These are phyloP conservation scores for Trichoderma sp. DNA, from an alignment of 2,329 filamentous ascomycete genomes.

Conservation along the genomic window DNA sequence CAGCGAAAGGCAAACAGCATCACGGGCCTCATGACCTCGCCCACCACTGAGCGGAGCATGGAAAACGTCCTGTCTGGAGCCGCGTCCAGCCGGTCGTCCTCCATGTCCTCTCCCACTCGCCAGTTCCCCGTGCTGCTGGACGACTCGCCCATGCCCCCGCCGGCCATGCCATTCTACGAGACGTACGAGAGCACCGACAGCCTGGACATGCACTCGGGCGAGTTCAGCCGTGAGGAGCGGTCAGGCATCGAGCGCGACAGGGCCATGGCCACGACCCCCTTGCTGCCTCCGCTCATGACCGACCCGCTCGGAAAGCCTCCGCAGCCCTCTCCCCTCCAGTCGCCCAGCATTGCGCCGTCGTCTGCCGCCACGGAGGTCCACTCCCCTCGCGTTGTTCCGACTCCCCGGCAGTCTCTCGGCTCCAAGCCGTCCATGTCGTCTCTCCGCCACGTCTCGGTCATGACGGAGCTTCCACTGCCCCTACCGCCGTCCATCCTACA, in stretches of 20 bases:
- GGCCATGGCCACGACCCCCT: slow-evolving; percentile 70
- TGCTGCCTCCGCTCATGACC: slow-evolving; percentile 78
- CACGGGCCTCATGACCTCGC: slow-evolving; percentile 43
- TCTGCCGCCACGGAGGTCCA: slow-evolving; percentile 39
- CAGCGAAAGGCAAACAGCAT: slow-evolving; percentile 41
- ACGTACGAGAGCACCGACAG: slow-evolving; percentile 60
- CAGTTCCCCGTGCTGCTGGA: slow-evolving; percentile 49
- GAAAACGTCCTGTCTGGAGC: slow-evolving; percentile 71
- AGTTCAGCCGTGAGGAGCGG: slow-evolving; percentile 38
- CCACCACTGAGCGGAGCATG: slow-evolving; percentile 79
- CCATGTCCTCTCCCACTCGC: slow-evolving; percentile 62
- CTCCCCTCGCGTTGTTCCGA: slow-evolving; percentile 49
- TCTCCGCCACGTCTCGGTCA: slow-evolving; percentile 62
- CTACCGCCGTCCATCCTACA: slow-evolving; percentile 66
- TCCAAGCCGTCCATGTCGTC: slow-evolving; percentile 76
- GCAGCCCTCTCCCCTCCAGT: slow-evolving; percentile 79
- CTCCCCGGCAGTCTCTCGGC: slow-evolving; percentile 63
- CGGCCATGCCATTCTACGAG: slow-evolving; percentile 62
- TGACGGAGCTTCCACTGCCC: slow-evolving; percentile 53
- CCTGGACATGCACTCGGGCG: slow-evolving; percentile 49
- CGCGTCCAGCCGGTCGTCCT: slow-evolving; percentile 75
- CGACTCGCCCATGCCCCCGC: slow-evolving; percentile 57
- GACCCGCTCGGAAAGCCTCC: slow-evolving; percentile 54
- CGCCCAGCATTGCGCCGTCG: slow-evolving; percentile 68
- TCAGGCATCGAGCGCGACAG: slow-evolving; percentile 57